phyloP scores from a whole-genome alignment of 495 filamentous ascomycete genomes.

The Lichina pygmaea region DNA sequence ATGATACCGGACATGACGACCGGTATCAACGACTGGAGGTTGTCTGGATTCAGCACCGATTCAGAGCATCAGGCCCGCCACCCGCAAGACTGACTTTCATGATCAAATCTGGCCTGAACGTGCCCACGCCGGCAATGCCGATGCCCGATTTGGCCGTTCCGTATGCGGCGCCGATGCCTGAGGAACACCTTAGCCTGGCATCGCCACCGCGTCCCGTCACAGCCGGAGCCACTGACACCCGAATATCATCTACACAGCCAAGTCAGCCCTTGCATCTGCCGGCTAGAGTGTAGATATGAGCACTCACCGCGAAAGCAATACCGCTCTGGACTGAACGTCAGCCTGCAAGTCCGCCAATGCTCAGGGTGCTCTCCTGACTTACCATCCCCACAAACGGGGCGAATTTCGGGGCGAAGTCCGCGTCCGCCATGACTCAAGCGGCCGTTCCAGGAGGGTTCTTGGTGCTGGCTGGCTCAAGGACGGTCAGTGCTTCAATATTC shows the following conservation, averaged over 20 bases:
- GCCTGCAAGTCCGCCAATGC: not conserved
- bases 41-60: not conserved
- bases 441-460: no score
- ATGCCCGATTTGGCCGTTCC: constrained; percentile 94
- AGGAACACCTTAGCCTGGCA: not conserved
- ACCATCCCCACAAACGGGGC: constrained; percentile 97
- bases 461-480: no score
- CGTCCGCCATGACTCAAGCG: constrained; percentile 29
- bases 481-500: no score
- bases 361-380: constrained; percentile 11
- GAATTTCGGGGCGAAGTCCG: constrained; percentile 57
- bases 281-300: no score
- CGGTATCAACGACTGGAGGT: constrained; percentile 54
- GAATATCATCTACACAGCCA: constrained; percentile 40
- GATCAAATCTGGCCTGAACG: constrained; percentile 78
- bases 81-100: constrained; percentile 50
- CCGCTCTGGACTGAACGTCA: constrained; percentile 28
- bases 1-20: constrained; percentile 99
- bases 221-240: constrained; percentile 36
- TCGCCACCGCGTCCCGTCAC: constrained; percentile 2
- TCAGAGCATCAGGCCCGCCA: no score
- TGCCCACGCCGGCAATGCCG: constrained; percentile 83
- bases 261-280: no score
- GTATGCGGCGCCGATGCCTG: constrained; percentile 82
- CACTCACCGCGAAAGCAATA: constrained; percentile 73